These are phyloP conservation scores for Monascus purpureus DNA, from an alignment of 495 filamentous ascomycete genomes.

Conservation along the genomic window DNA sequence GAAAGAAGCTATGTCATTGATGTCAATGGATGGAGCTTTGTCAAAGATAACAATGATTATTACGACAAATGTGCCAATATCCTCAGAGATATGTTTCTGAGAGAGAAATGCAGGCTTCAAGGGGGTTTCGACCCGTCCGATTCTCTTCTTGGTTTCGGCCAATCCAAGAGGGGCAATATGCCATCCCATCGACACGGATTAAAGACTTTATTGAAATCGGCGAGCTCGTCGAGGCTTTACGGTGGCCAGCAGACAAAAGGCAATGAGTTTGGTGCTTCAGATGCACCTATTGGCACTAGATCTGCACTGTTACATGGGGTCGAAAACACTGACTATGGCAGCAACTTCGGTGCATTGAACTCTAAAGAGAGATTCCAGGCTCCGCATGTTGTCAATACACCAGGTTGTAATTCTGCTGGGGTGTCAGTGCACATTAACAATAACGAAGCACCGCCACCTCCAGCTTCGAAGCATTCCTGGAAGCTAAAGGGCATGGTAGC, in stretches of 20 bases:
- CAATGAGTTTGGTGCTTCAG: constrained; percentile 25
- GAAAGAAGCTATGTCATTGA: constrained; percentile 96
- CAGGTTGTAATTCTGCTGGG: constrained; percentile 18
- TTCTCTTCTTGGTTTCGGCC: constrained; percentile 15
- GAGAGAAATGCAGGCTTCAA: constrained; percentile 49
- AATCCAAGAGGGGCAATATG: constrained; percentile 17
- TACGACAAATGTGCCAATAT: constrained; percentile 85
- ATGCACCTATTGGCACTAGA: constrained; percentile 23
- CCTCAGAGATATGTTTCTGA: constrained; percentile 71
- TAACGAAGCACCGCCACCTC: constrained; percentile 43
- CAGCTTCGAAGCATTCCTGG: constrained; percentile 90
- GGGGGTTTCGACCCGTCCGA: constrained; percentile 22
- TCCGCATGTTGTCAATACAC: constrained; percentile 13
- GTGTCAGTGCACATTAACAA: constrained; percentile 15
- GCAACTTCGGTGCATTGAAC: constrained; percentile 7
- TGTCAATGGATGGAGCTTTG: constrained; percentile 99
- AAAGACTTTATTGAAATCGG: constrained; percentile 47
- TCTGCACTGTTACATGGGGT: constrained; percentile 37
- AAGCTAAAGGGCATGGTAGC: constrained; percentile 97
- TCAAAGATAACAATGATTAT: constrained; percentile 98
- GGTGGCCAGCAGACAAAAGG: constrained; percentile 27
- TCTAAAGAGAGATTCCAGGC: constrained; percentile 13
- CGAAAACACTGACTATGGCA: constrained; percentile 19
- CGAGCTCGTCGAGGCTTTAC: constrained; percentile 48
- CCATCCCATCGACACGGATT: constrained; percentile 31